A percentile compares a stretch with the other conserved stretches of the same genome.
phyloP scores from a whole-genome alignment of 345 rosid genomes.

The Euphorbia lathyris region DNA sequence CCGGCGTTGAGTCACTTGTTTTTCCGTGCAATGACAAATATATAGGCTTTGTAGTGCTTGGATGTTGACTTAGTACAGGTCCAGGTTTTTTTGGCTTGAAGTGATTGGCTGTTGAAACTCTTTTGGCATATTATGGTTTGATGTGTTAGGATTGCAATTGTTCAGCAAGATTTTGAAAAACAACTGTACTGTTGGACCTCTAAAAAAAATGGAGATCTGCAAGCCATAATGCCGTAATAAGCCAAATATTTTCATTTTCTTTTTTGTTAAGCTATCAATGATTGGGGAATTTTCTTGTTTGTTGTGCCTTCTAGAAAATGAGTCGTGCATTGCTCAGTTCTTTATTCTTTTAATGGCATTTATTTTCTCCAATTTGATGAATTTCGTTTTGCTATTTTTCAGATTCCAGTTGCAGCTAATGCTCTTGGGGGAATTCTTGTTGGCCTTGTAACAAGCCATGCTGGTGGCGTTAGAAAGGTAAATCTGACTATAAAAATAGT shows the following conservation, averaged over 20 bases:
- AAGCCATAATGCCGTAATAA: not conserved
- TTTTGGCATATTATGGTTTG: not conserved
- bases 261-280: not conserved
- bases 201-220: not conserved
- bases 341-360: not conserved
- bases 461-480: slow-evolving; percentile 99
- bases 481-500: slow-evolving; percentile 1
- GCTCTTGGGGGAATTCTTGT: slow-evolving; percentile 96
- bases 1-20: not conserved
- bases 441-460: slow-evolving; percentile 87
- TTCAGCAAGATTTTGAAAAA: not conserved
- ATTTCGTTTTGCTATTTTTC: slow-evolving; percentile 16
- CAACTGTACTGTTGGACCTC: not conserved
- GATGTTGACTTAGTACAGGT: not conserved
- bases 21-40: not conserved
- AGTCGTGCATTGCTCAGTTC: not conserved
- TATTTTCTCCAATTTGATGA: not conserved
- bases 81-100: slow-evolving; percentile 6
- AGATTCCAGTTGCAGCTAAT: slow-evolving; percentile 81
- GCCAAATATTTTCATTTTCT: not conserved
- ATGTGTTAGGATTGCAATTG: not conserved
- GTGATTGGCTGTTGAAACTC: not conserved
- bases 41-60: not conserved
- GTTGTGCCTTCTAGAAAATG: not conserved
- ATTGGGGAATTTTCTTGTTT: not conserved